phyloP scores from a whole-genome alignment of 2,329 filamentous ascomycete species.

The Ceratocystis variospora region DNA sequence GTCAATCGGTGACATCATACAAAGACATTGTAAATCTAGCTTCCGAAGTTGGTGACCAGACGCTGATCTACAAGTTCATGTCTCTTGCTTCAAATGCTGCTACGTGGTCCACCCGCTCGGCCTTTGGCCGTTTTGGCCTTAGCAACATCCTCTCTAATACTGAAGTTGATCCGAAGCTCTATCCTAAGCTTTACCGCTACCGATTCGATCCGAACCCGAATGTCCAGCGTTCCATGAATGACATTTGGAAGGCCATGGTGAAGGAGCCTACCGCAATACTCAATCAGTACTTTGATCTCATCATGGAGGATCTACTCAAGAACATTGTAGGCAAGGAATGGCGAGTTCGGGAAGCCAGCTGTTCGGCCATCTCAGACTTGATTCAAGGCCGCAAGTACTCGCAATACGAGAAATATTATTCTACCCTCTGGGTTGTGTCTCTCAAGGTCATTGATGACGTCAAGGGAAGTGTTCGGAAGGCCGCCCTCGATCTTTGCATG shows the following conservation, averaged over 20 bases:
- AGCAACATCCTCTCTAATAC: constrained; percentile 86
- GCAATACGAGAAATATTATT: constrained; percentile 72
- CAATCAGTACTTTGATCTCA: constrained; percentile 70
- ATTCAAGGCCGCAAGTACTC: constrained; percentile 60
- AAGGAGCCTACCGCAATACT: constrained; percentile 70
- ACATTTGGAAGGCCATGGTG: constrained; percentile 93
- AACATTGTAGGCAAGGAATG: constrained; percentile 85
- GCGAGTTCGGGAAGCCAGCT: constrained; percentile 85
- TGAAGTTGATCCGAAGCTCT: constrained; percentile 78
- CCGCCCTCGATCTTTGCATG: constrained; percentile 70
- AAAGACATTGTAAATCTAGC: constrained; percentile 95
- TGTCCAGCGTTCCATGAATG: constrained; percentile 89
- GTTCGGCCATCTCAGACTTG: constrained; percentile 75
- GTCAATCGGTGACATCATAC: constrained; percentile 82
- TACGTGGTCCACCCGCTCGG: constrained; percentile 93
- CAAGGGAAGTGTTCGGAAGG: constrained; percentile 72
- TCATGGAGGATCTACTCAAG: constrained; percentile 73
- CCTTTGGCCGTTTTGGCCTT: constrained; percentile 85
- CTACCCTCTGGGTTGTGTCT: constrained; percentile 69
- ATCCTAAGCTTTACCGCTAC: constrained; percentile 88
- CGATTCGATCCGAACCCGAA: constrained; percentile 90
- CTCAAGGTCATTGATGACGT: constrained; percentile 94
- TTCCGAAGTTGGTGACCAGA: constrained; percentile 92
- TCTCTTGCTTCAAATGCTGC: constrained; percentile 88
- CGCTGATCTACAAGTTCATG: constrained; percentile 98